phyloP scores from a whole-genome alignment of 805 yeast genomes.

The Suhomyces canberraensis region DNA sequence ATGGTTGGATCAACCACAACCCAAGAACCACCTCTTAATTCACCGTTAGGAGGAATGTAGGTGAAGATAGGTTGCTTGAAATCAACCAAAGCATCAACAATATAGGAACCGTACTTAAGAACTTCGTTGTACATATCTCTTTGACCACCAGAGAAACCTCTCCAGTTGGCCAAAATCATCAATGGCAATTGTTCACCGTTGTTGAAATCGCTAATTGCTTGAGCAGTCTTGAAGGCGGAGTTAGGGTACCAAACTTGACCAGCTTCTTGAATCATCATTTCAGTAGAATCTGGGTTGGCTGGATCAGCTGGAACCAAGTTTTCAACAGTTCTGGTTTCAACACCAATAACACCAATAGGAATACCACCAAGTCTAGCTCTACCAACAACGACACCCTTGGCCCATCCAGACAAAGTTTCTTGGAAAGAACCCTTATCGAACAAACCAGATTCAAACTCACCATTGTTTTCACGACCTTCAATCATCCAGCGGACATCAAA shows the following conservation, averaged over 20 bases:
- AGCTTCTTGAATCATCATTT: constrained; percentile 84
- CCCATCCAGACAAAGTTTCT: constrained; percentile 98
- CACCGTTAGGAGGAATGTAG: constrained; percentile 97
- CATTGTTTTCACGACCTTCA: constrained; percentile 73
- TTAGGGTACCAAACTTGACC: constrained; percentile 99
- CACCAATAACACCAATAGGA: constrained; percentile 97
- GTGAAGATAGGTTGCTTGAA: constrained; percentile 96
- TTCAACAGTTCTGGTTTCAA: constrained; percentile 87
- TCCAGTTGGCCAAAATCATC: constrained; percentile 98
- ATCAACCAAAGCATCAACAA: constrained; percentile 94
- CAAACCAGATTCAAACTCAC: constrained; percentile 78
- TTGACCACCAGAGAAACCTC: constrained; percentile 99
- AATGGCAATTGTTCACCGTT: constrained; percentile 96
- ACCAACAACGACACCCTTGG: constrained; percentile 97
- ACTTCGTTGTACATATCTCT: constrained; percentile 99
- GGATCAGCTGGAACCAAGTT: constrained; percentile 96
- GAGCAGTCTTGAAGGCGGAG: constrained; percentile 98
- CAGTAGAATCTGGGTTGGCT: constrained; percentile 94
- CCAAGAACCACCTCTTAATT: constrained; percentile 99
- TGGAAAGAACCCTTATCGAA: constrained; percentile 92
- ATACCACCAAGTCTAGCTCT: constrained; percentile 99
- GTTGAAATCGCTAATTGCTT: constrained; percentile 96
- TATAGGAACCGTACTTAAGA: constrained; percentile 92
- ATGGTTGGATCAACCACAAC: constrained; percentile 99
- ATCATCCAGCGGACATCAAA: constrained; percentile 96